Base-by-base conservation (phyloP, 352 stramenopile species). In the Pythium graminicola region DNA sequence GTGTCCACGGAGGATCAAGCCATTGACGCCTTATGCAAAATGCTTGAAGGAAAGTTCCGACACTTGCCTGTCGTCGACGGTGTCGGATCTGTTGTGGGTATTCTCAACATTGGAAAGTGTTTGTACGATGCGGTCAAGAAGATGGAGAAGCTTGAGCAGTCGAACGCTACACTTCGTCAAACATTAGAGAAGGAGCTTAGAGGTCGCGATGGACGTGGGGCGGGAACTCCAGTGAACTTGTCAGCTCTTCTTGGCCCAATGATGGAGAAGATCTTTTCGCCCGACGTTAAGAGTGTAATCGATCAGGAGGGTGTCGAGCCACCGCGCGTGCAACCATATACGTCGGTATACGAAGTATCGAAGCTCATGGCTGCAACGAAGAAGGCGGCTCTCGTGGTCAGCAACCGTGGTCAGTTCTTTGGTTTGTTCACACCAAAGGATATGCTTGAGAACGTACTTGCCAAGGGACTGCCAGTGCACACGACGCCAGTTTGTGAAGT, bases 101-200 rank as follows among this genome's bases (percentile, higher is more conserved):
- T 99, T 35, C 65, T 99, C 19, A 97, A 98, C 72, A 99, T 99
- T 70, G 95, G 92, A 10, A 98, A 99, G 67, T 99, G 97, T 57
- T 56, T 99, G 53, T 98, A 99, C 74, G 95, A 99, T 73, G 96
- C 95, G 3, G 98, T 99, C 49, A 78, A 76, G 6, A 98, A 98
- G 60, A 95, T 99, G 62, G 96, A 99, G 62, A 92, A 93, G 56
- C 81, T 78, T n/a, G 79, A 90, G 50, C 60, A 83, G 36, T 89
- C 78, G n/a, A 87, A 80, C 7, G 62, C 70, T 7, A 69, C 76
- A n/a, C 60, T 92, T 26, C 78, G 80, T 14, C 73, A 92, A 28
- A 88, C 74, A 7, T 58, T 92, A 14, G 79, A 89, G 62, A 86
- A 87, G 46, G 77, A 91, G 47, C 77, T 87, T 59, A 86, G 76